Base-by-base conservation (phyloP, 2,329 filamentous ascomycete genomes). In the Fusarium vanettenii region DNA sequence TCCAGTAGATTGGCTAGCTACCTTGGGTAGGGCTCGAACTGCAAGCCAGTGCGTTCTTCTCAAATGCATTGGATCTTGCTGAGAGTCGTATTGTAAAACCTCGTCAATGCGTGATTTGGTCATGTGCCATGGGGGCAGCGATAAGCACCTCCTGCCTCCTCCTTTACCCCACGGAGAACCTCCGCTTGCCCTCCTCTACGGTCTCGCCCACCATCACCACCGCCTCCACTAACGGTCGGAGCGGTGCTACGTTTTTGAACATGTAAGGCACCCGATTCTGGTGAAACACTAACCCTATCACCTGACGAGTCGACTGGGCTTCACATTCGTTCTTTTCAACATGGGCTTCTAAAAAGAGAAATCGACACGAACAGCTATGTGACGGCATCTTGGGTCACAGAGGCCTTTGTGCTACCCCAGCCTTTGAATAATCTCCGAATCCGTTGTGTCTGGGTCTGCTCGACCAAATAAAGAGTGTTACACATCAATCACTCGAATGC, bases 241-340 rank as follows among this genome's bases (percentile, higher is more conserved):
- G 31, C 14, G 14, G 27, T 52, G 16, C 20, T 37, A 25, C 27
- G 14, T 62, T 67, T 68, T 52, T 45, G 35, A 27, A 33, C 71
- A 70, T 78, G 70, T 67, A 78, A 78, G 76, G 76, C 65, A 78
- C 76, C 66, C 48, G 76, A 66, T 64, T 50, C 59, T 68, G 64
- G 69, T 74, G 62, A 70, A 71, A 75, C 66, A 39, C 60, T 52
- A 59, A 59, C 69, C 61, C 60, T 57, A 56, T 55, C 65, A 67
- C 65, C 45, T 74, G 72, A 73, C 60, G 31, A 61, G 20, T 39
- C 20, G 52, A 73, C 64, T 39, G 39, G 72, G 62, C 70, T 73
- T 52, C n/a, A 60, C 59, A 70, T 70, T 73, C 66, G 69, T 50
- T 60, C n/a, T 50, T 56, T 37, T 67, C 59, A 41, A 56, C 57